phyloP scores from a whole-genome alignment of 164 flowering plant species.

The Sedum album region DNA sequence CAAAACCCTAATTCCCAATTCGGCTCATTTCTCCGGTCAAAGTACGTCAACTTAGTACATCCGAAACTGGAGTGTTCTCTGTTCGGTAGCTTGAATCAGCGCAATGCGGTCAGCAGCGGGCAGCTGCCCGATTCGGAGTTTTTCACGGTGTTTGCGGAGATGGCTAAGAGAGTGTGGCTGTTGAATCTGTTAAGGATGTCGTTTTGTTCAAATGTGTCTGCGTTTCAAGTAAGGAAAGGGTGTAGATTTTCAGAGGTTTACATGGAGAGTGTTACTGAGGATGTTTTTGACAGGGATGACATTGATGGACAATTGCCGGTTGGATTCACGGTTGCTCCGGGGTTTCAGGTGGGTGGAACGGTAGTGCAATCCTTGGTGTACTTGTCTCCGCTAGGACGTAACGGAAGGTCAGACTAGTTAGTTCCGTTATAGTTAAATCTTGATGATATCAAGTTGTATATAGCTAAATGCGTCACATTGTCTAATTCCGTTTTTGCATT shows the following conservation, averaged over 20 bases:
- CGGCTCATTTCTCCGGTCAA: slow-evolving; percentile 40
- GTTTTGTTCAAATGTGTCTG: slow-evolving; percentile 32
- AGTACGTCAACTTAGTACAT: slow-evolving; percentile 54
- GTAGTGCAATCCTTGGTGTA: not conserved
- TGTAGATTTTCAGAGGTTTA: slow-evolving; percentile 70
- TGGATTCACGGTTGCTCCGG: slow-evolving; percentile 75
- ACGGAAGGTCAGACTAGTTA: not conserved
- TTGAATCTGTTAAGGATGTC: slow-evolving; percentile 56
- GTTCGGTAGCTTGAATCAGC: slow-evolving; percentile 57
- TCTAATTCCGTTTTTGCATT: not conserved
- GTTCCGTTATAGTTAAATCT: not conserved
- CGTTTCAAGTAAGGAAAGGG: slow-evolving; percentile 44
- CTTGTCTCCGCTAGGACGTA: not conserved
- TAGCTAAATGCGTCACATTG: not conserved
- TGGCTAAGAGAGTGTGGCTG: slow-evolving; percentile 68
- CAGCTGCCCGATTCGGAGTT: slow-evolving; percentile 54
- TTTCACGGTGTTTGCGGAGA: slow-evolving; percentile 54
- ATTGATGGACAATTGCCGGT: slow-evolving; percentile 21
- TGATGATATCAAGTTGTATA: not conserved
- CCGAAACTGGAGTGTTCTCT: slow-evolving; percentile 79
- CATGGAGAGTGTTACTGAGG: slow-evolving; percentile 63
- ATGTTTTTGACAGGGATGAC: slow-evolving; percentile 15
- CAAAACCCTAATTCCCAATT: slow-evolving; percentile 37
- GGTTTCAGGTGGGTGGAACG: slow-evolving; percentile 59
- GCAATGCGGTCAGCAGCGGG: slow-evolving; percentile 41